Evolutionary conservation across 345 rosid species (phyloP), one percentile per base, ranked within the genome.

Genomic region (Bruguiera gymnorhiza): DNA sequence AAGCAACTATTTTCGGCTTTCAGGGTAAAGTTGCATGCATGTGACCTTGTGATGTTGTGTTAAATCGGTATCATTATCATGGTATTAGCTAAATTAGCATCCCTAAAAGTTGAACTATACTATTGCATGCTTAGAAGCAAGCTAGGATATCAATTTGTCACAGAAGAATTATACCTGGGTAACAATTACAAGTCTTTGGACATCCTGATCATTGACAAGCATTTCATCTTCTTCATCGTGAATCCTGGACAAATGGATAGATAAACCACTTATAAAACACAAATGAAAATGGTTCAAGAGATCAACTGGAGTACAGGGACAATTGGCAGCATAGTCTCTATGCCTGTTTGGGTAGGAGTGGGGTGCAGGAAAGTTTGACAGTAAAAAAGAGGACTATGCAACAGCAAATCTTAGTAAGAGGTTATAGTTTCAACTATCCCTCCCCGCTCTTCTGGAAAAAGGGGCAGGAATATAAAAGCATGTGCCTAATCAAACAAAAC

Each of bases 101-200:
- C 18, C 50, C 18, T 11, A 3, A 13, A 43, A 43, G 50, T 43
- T 43, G 50, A 43, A 43, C 3, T 43, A 43, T 15, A 15, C 16
- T 15, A 2, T 43, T 43, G 50, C 50, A 43, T 43, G 50, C 50
- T 43, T 11, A 3, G 50, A 43, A 0, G 50, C 50, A 43, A 43
- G 50, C 4, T 3, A 43, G 50, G 50, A 43, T 43, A 43, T 43
- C 16, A 55, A 2, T 32, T 34, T 27, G 18, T 39, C 4, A 3
- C 5, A 15, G 55, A 67, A 37, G 52, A 60, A 37, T 54, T 66
- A 51, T 87, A 90, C 98, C 97, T 89, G 98, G 67, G 97, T 92
- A 62, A 92, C 99, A 78, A 92, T 96, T 62, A 96, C 96, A 52
- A 96, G 98, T 75, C 90, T 89, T 55, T 92, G 94, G 77, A 96